Evolutionary conservation across 2,329 filamentous ascomycete genomes (phyloP).

Genomic region (Verruconis gallopava): DNA sequence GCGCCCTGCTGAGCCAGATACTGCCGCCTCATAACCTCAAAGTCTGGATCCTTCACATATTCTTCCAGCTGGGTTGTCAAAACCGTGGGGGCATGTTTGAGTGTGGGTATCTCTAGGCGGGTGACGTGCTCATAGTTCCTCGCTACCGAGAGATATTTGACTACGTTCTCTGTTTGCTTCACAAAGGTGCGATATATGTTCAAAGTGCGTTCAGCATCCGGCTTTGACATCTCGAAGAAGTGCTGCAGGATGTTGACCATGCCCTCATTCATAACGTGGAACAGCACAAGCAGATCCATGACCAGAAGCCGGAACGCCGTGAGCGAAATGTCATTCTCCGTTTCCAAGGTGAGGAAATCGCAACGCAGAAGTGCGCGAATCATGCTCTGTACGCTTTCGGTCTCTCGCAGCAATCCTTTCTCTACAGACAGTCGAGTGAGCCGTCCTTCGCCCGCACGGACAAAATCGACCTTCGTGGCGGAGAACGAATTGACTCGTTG

Average conservation of each 20-base stretch:
- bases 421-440: conserved; percentile 80
- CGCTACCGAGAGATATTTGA: conserved; percentile 76
- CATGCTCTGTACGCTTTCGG: conserved; percentile 79
- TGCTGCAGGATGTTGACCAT: conserved; percentile 92
- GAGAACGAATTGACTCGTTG: conserved; percentile 72
- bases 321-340: conserved; percentile 92
- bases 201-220: conserved; percentile 84
- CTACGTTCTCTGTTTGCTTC: conserved; percentile 81
- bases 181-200: conserved; percentile 87
- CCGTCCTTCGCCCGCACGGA: conserved; percentile 66
- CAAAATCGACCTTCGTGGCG: conserved; percentile 80
- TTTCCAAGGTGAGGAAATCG: conserved; percentile 76
- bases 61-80: conserved; percentile 82
- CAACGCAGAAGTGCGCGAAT: conserved; percentile 77
- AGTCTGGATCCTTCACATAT: conserved; percentile 87
- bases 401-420: conserved; percentile 84
- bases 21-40: conserved; percentile 83
- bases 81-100: conserved; percentile 93
- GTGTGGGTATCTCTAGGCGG: conserved; percentile 83
- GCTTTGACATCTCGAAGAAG: conserved; percentile 96
- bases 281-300: conserved; percentile 76
- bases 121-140: conserved; percentile 87
- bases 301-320: conserved; percentile 88
- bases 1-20: conserved; percentile 81
- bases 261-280: conserved; percentile 91